Evolutionary conservation across 2,329 filamentous ascomycete genomes (phyloP).

Genomic region (Ceratocystis variospora): DNA sequence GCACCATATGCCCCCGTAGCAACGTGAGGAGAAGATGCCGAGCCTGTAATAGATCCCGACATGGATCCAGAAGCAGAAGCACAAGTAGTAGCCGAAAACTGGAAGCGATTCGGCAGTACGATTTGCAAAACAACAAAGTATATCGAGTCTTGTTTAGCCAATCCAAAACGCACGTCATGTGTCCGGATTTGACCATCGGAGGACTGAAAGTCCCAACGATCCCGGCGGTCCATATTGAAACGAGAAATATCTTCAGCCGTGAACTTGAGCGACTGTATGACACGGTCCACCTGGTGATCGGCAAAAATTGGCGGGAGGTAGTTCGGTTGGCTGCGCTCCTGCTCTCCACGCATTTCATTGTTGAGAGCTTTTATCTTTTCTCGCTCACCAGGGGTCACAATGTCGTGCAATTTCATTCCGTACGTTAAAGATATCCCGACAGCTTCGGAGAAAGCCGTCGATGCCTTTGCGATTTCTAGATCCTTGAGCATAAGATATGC

Average conservation of each 20-base stretch:
- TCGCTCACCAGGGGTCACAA: slow-evolving; percentile 39
- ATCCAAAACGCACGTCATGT: slow-evolving; percentile 39
- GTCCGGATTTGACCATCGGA: slow-evolving; percentile 39
- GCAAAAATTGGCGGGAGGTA: slow-evolving; percentile 51
- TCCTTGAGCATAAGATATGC: slow-evolving; percentile 43
- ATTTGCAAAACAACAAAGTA: slow-evolving; percentile 46
- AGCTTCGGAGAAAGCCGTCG: slow-evolving; percentile 41
- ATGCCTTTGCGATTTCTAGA: slow-evolving; percentile 44
- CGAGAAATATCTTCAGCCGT: slow-evolving; percentile 38
- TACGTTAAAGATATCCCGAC: slow-evolving; percentile 36
- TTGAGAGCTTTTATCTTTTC: slow-evolving; percentile 39
- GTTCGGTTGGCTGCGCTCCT: slow-evolving; percentile 43
- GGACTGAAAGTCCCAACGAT: slow-evolving; percentile 41
- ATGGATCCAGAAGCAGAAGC: slow-evolving; percentile 29
- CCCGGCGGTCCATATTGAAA: slow-evolving; percentile 39
- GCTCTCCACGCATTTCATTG: slow-evolving; percentile 42
- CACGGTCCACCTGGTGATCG: slow-evolving; percentile 39
- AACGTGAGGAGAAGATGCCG: neutral
- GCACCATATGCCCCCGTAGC: neutral
- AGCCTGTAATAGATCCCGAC: neutral
- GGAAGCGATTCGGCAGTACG: slow-evolving; percentile 24
- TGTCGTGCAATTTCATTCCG: slow-evolving; percentile 39
- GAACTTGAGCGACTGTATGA: slow-evolving; percentile 43
- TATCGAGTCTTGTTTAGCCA: slow-evolving; percentile 47
- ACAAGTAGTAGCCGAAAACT: slow-evolving; percentile 31